phyloP scores from a whole-genome alignment of 371 early-diverging fungal genomes.

The Mortierella sp. region DNA sequence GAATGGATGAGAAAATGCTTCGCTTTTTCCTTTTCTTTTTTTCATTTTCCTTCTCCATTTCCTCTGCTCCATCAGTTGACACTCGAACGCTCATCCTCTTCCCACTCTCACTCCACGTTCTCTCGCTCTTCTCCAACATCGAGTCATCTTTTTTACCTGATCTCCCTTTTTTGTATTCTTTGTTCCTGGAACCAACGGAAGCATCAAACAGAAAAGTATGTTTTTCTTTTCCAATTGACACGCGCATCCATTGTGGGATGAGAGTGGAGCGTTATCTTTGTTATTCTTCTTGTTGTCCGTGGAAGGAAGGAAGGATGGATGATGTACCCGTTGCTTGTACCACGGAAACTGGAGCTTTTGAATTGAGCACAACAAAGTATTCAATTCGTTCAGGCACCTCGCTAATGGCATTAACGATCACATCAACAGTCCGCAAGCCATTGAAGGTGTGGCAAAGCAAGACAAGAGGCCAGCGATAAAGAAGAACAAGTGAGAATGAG shows the following conservation, averaged over 20 bases:
- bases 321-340: conserved; percentile 3
- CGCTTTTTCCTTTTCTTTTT: neutral
- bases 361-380: neutral
- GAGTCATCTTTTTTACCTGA: neutral
- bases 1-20: neutral
- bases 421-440: too few relatives aligned
- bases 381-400: too few relatives aligned
- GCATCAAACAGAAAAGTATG: neutral
- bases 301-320: neutral
- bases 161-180: neutral
- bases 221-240: neutral
- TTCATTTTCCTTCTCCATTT: neutral
- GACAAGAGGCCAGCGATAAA: too few relatives aligned
- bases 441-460: too few relatives aligned
- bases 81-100: neutral
- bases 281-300: neutral
- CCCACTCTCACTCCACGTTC: neutral
- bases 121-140: neutral
- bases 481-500: neutral
- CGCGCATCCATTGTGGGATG: neutral
- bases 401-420: too few relatives aligned
- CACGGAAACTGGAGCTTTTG: neutral
- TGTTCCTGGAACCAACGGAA: conserved; percentile 10
- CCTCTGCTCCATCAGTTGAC: neutral
- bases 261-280: neutral